Conservation (phyloP, 2,329 filamentous ascomycete species). For the Cyphellophora attinorum region DNA sequence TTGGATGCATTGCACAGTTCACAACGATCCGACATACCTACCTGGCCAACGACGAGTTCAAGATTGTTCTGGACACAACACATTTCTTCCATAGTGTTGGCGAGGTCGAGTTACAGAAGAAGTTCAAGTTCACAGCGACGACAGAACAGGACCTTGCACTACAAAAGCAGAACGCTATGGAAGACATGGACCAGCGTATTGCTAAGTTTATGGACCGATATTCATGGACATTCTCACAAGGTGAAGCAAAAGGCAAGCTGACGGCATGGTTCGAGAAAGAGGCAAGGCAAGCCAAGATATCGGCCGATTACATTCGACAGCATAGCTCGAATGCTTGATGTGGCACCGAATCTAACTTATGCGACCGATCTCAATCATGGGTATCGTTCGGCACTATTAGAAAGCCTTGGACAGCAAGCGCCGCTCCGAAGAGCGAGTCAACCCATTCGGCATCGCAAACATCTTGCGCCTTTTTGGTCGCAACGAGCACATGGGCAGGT, state of each 20-base stretch:
- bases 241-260: constrained; percentile 3
- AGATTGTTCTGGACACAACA: constrained; percentile 21
- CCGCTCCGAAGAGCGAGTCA: too few species aligned
- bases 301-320: not conserved
- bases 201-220: constrained; percentile 4
- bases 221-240: constrained; percentile 3
- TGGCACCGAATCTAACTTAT: not conserved
- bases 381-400: too few species aligned
- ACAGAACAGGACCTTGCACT: not conserved
- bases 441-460: too few species aligned
- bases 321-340: not conserved
- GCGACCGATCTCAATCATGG: not conserved
- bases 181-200: constrained; percentile 3
- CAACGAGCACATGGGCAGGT: too few species aligned
- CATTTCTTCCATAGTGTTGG: constrained; percentile 24
- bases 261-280: constrained; percentile 4
- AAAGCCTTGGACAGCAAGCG: too few species aligned
- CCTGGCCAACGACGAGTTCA: constrained; percentile 20
- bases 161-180: too few species aligned
- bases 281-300: not conserved
- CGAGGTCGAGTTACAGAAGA: constrained; percentile 25
- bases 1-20: constrained; percentile 12
- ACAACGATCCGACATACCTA: constrained; percentile 20
- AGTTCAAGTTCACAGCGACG: too few species aligned
- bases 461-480: too few species aligned